phyloP scores from a whole-genome alignment of 2,329 filamentous ascomycete genomes.

The Phaeophleospora eucalypticola region DNA sequence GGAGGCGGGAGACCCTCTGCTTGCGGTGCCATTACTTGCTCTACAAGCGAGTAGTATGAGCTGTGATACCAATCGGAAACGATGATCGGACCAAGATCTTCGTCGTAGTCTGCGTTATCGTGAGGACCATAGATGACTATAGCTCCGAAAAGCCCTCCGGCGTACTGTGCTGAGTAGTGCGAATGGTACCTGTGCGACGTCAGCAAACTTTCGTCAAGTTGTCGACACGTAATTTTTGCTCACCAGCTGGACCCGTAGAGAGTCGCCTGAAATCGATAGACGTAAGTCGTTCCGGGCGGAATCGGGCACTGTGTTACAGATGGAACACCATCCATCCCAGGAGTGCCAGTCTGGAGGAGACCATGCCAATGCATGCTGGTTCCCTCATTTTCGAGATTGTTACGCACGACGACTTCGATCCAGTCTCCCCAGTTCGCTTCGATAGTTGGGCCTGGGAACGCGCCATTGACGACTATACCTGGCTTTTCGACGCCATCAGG shows the following conservation, averaged over 20 bases:
- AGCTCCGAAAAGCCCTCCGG: slow-evolving; percentile 28
- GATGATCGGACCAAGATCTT: slow-evolving; percentile 30
- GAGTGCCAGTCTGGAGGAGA: slow-evolving; percentile 30
- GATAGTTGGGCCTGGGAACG: slow-evolving; percentile 32
- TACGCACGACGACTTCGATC: slow-evolving; percentile 33
- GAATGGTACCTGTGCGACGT: slow-evolving; percentile 40
- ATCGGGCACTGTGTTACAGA: slow-evolving; percentile 32
- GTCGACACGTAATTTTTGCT: too few species aligned
- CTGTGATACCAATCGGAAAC: slow-evolving; percentile 35
- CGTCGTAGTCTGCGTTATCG: slow-evolving; percentile 31
- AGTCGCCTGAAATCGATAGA: slow-evolving; percentile 30
- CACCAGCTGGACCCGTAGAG: slow-evolving; percentile 29
- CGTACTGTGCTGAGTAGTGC: slow-evolving; percentile 34
- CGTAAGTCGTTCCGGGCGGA: slow-evolving; percentile 29
- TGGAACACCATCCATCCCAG: slow-evolving; percentile 31
- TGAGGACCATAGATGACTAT: slow-evolving; percentile 32
- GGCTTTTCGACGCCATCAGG: slow-evolving; percentile 33
- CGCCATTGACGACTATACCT: slow-evolving; percentile 36
- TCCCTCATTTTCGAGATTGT: slow-evolving; percentile 36
- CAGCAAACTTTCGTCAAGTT: too few species aligned
- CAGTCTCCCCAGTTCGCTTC: slow-evolving; percentile 35
- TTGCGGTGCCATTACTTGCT: slow-evolving; percentile 14
- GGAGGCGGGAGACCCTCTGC: too few species aligned
- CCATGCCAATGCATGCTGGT: slow-evolving; percentile 37
- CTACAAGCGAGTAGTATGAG: slow-evolving; percentile 18